phyloP scores from a whole-genome alignment of 441 rosid species.

The Cnidoscolus chayamansa region DNA sequence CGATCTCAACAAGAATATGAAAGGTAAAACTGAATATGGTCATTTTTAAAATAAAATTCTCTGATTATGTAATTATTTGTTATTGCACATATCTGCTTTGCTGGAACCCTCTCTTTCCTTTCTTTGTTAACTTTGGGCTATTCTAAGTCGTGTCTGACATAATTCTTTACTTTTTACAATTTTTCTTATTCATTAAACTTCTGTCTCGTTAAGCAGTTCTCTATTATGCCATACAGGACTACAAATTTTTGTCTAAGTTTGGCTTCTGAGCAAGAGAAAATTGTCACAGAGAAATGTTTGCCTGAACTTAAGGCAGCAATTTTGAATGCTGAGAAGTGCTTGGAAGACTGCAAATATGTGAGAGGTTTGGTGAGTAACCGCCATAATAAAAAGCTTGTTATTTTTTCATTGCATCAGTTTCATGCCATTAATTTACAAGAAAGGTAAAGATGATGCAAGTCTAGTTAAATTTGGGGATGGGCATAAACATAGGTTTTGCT shows the following conservation, averaged over 20 bases:
- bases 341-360: conserved; percentile 75
- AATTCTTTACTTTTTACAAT: neutral
- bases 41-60: neutral
- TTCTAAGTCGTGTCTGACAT: neutral
- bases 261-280: conserved; percentile 85
- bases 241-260: conserved; percentile 70
- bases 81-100: neutral
- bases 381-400: neutral
- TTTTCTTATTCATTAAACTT: neutral
- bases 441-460: neutral
- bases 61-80: neutral
- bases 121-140: neutral
- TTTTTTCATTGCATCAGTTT: neutral
- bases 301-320: conserved; percentile 73
- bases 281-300: conserved; percentile 72
- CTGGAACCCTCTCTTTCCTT: neutral
- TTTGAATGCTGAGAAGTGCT: conserved; percentile 64
- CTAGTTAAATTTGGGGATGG: neutral
- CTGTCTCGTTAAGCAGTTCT: conserved; percentile 13
- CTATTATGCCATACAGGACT: conserved; percentile 50
- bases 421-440: neutral
- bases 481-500: neutral
- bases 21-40: conserved; percentile 45
- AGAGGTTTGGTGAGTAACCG: conserved; percentile 70
- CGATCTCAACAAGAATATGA: conserved; percentile 83